Evolutionary conservation across 1,284 basidiomycete species (phyloP).

Genomic region (Ganoderma boninense): DNA sequence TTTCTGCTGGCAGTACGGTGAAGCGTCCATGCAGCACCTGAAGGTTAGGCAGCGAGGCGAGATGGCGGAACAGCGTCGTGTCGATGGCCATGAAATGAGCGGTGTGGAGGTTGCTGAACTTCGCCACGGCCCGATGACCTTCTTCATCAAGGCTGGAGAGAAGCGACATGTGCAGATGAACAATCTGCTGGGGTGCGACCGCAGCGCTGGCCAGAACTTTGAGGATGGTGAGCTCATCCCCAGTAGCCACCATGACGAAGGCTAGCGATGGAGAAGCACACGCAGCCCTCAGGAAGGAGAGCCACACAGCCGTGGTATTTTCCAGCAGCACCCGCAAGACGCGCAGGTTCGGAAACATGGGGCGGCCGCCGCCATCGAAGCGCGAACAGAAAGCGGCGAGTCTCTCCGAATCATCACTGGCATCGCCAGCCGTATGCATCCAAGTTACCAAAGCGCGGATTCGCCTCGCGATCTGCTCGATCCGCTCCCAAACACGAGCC

Average conservation of each 20-base stretch:
- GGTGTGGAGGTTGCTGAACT: background rate
- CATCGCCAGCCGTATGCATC: background rate
- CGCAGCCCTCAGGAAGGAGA: background rate
- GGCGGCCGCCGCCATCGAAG: background rate
- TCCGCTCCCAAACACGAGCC: background rate
- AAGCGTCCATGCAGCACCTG: background rate
- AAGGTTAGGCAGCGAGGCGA: background rate
- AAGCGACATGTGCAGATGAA: background rate
- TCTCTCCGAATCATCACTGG: too few relatives aligned
- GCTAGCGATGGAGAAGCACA: background rate
- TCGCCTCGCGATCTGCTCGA: background rate
- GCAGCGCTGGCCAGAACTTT: background rate
- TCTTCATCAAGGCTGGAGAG: background rate
- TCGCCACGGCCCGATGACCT: background rate
- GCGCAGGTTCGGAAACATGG: background rate
- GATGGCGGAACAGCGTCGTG: background rate
- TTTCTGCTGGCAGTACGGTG: too few relatives aligned
- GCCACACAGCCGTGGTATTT: too few relatives aligned
- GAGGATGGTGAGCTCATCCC: background rate
- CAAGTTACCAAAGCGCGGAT: background rate
- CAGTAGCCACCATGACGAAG: background rate
- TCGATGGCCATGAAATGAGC: background rate
- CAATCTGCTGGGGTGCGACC: background rate
- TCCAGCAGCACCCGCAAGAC: background rate
- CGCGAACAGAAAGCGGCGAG: background rate